A percentile compares a stretch with the other conserved stretches of the same genome.
Evolutionary conservation across 768 basidiomycete genomes (phyloP).

Genomic region (Trametes gibbosa): DNA sequence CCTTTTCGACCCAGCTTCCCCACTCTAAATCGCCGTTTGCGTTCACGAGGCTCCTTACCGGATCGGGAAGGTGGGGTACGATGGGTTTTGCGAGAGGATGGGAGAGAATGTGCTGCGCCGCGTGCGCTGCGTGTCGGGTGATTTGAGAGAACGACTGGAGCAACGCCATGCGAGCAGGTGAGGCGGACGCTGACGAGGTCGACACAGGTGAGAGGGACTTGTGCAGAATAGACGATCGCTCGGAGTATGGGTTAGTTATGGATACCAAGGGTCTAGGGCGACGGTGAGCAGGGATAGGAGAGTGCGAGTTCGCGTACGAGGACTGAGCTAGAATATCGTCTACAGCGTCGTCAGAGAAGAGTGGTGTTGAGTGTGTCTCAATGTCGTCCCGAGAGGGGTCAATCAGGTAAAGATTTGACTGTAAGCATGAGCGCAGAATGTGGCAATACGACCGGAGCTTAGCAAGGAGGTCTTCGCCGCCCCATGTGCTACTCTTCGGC

Average conservation of each 20-base stretch:
- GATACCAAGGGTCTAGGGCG: constrained; percentile 64
- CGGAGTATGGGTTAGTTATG: constrained; percentile 53
- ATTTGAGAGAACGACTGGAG: constrained; percentile 95
- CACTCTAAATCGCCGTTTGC: constrained; percentile 91
- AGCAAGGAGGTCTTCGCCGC: constrained; percentile 81
- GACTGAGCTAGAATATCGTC: constrained; percentile 84
- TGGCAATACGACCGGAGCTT: constrained; percentile 76
- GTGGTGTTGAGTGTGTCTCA: constrained; percentile 82
- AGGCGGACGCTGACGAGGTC: constrained; percentile 49
- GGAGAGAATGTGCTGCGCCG: constrained; percentile 91
- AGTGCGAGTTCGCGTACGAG: constrained; percentile 71
- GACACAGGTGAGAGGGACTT: constrained; percentile 64
- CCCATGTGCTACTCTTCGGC: constrained; percentile 59
- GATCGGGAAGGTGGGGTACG: constrained; percentile 92
- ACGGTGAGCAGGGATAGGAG: constrained; percentile 81
- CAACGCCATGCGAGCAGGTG: constrained; percentile 77
- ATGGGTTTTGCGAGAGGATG: constrained; percentile 97
- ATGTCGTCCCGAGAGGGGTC: constrained; percentile 93
- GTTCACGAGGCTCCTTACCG: constrained; percentile 85
- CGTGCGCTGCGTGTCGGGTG: constrained; percentile 88
- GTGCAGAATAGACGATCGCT: constrained; percentile 76
- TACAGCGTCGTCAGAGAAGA: constrained; percentile 84
- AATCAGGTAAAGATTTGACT: constrained; percentile 83
- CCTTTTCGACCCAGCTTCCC: constrained; percentile 91
- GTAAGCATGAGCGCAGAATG: constrained; percentile 80